phyloP scores from a whole-genome alignment of 768 basidiomycete species.

The Suillus brevipes region DNA sequence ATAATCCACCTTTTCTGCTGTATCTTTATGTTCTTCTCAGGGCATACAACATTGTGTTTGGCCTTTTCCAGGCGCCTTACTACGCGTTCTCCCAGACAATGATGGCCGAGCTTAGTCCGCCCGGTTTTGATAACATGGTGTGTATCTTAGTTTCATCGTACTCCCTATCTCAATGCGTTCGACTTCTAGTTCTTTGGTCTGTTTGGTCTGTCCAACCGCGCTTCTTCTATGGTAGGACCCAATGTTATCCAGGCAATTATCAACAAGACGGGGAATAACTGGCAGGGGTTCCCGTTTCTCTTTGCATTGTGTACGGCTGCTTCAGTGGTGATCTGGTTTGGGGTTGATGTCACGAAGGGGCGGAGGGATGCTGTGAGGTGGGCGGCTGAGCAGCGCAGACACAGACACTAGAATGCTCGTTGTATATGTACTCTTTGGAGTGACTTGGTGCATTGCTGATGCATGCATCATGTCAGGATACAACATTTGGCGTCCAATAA shows the following conservation, averaged over 20 bases:
- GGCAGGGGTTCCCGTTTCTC: conserved; percentile 84
- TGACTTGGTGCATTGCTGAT: neutral
- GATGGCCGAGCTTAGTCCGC: conserved; percentile 88
- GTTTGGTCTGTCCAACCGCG: conserved; percentile 80
- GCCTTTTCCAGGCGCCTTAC: conserved; percentile 84
- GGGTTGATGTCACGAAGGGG: conserved; percentile 63
- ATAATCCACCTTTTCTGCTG: neutral
- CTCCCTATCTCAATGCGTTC: neutral
- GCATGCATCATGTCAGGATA: neutral
- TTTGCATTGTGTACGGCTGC: conserved; percentile 70
- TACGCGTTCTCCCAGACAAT: conserved; percentile 85
- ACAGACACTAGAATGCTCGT: neutral
- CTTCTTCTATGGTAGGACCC: conserved; percentile 85
- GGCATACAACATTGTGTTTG: conserved; percentile 80
- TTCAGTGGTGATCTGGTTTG: conserved; percentile 77
- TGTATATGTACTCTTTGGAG: neutral
- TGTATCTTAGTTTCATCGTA: neutral
- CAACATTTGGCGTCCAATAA: neutral
- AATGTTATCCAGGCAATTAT: conserved; percentile 87
- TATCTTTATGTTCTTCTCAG: conserved; percentile 32
- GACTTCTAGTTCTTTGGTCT: conserved; percentile 74
- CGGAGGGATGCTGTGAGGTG: conserved; percentile 60
- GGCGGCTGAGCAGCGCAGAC: conserved; percentile 38
- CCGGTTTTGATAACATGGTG: conserved; percentile 84
- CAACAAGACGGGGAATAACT: conserved; percentile 66